Evolutionary conservation across 495 filamentous ascomycete genomes (phyloP).

Genomic region (Neurospora sp.): DNA sequence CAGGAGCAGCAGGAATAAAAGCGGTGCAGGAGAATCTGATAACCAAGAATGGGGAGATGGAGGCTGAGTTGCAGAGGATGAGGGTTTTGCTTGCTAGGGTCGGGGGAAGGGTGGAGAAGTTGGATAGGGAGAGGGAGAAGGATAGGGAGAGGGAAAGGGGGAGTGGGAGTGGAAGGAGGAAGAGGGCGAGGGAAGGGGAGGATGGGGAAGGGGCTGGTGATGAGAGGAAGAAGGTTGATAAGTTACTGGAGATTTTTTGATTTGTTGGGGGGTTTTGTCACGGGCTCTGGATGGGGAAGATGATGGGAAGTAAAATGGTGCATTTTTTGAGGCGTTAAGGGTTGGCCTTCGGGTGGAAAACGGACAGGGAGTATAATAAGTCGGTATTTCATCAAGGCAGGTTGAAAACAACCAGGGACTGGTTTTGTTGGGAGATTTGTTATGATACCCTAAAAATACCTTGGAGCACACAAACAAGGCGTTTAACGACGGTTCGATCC

Average conservation of each 20-base stretch:
- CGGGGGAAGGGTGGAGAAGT: constrained; percentile 44
- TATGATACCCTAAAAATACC: neutral
- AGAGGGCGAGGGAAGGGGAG: neutral
- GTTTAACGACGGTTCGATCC: neutral
- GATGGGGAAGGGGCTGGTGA: constrained; percentile 21
- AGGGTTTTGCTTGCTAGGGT: constrained; percentile 64
- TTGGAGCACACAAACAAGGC: neutral
- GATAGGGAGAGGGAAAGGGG: constrained; percentile 11
- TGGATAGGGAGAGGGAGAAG: constrained; percentile 14
- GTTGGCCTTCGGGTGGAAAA: neutral
- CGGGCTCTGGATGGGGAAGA: neutral
- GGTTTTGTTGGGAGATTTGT: neutral
- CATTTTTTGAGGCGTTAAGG: neutral
- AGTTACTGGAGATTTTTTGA: constrained; percentile 28
- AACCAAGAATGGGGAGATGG: constrained; percentile 61
- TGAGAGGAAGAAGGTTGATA: constrained; percentile 33
- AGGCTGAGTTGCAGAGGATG: constrained; percentile 66
- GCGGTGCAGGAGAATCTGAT: constrained; percentile 71
- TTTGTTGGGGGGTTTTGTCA: neutral
- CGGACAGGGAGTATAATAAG: neutral
- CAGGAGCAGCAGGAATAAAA: constrained; percentile 9
- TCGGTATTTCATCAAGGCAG: neutral
- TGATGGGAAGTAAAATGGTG: neutral
- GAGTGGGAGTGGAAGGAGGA: neutral
- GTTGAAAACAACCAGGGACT: neutral